Base-by-base conservation (phyloP, 192 early-diverging fungal genomes). In the Backusella luteola region DNA sequence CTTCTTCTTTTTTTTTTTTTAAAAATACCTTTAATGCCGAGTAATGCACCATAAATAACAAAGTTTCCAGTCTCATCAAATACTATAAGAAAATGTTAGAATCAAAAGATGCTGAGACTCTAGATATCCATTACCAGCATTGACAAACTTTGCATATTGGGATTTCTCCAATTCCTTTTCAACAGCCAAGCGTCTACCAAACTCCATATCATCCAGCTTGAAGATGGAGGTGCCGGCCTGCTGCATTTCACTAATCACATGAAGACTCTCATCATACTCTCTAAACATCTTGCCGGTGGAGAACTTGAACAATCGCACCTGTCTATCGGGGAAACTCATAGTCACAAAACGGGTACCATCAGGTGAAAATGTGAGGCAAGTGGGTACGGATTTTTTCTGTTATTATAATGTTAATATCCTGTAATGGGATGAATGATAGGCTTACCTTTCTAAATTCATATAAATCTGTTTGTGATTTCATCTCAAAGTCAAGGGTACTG, bases 191-290 rank as follows among this genome's bases (percentile, higher is more conserved):
- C 98, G 85, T 72, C 96, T 87, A 17, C 98, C 97, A 88, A 99
- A 98, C 79, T 99, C 98, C 97, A 99, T 99, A 73, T 95, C 95
- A 82, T 99, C 98, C 46, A 98, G 78, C 78, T 90, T 90, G 75
- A 91, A 87, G 32, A 87, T 80, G n/a, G 88, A 87, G 23, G 92
- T 92, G 17, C 92, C 93, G 14, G 91, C 92, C 80, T 94, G 91
- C 75, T 97, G 95, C 93, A 96, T 96, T 78, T 96, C 95, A 53
- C 88, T 91, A 23, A 94, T 88, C 35, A 93, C 89, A 3, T 88
- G 79, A 19, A 97, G 80, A 34, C 92, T 93, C 77, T 99, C 98
- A 79, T 98, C 97, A 73, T 96, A 97, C 79, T 94, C 96, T 36
- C 94, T 89, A 34, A 89, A 86, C 67, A 98, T 86, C 77, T 96